Base-by-base conservation (phyloP, 805 yeast genomes). In the Wickerhamomyces queroliae region DNA sequence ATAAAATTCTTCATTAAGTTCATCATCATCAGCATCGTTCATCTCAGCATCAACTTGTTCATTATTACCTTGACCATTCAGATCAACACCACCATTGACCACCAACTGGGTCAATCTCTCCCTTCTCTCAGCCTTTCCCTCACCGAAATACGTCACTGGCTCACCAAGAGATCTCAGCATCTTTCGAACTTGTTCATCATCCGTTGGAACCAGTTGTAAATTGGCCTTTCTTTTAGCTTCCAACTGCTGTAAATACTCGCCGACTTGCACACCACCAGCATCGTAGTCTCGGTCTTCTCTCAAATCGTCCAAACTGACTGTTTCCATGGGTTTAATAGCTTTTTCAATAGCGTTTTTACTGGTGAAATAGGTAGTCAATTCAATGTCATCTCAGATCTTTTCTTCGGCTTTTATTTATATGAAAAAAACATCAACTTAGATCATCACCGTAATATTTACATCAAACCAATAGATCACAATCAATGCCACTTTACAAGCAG, bases 1-100 rank as follows among this genome's bases (percentile, higher is more conserved):
- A 52, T 78, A 88, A 53, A 83, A 89, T 43, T 88, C 95, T 37
- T 82, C 95, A 12, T 69, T 79, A 3, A 64, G 76, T 1, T 61
- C 70, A 1, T 59, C 72, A 7, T 56, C 66, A 2, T 45, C 58
- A 12, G 38, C 50, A 9, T 41, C 58, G 5, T 41, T 42, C 39
- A 32, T 39, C 3, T 37, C 46, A 18, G 17, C 32, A 27, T 35
- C n/a, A n/a, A n/a, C n/a, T n/a, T n/a, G n/a, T n/a, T n/a, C 33
- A 6, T 46, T 46, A 10, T 46, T 56, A 19, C 36, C 47, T 1
- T 37, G 50, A 11, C 19, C 37, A 3, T 39, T 30, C 42, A 60
- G 39, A 11, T 59, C 46, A 3, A 50, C 48, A 36, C 57, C 55
- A 38, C 60, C 51, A 32, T 64, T 68, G 3, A 48, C 39, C 13